Conservation (phyloP, 306 rosid species). For the Bauhinia variegata region DNA sequence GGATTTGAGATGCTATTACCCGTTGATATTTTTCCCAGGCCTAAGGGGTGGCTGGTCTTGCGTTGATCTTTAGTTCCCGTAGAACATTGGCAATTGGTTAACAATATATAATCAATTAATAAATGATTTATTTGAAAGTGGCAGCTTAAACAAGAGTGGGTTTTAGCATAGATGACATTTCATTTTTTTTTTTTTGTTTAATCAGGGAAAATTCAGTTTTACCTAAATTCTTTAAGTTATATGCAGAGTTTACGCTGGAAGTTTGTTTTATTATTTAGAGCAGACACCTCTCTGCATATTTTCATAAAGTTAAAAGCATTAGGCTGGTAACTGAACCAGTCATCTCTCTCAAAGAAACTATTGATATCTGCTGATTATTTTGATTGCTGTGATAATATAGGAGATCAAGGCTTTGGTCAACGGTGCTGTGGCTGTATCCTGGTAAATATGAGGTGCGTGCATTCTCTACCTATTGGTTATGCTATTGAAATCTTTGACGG, state of each 20-base stretch:
- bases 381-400: constrained; percentile 41
- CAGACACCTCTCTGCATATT: constrained; percentile 18
- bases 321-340: constrained; percentile 7
- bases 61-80: constrained; percentile 7
- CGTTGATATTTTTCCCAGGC: constrained; percentile 15
- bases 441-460: constrained; percentile 85
- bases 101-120: background rate
- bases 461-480: constrained; percentile 33
- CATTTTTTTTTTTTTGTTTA: background rate
- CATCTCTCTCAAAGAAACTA: constrained; percentile 13
- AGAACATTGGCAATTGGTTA: constrained; percentile 15
- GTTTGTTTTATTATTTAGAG: constrained; percentile 23
- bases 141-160: constrained; percentile 8
- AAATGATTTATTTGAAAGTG: background rate
- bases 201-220: background rate
- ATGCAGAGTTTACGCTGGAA: constrained; percentile 1
- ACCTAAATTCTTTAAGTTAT: background rate
- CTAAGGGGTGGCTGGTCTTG: constrained; percentile 1
- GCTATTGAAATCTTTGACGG: constrained; percentile 12
- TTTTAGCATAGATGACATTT: constrained; percentile 20
- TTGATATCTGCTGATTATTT: constrained; percentile 36
- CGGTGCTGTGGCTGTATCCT: constrained; percentile 89
- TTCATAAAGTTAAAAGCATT: constrained; percentile 16
- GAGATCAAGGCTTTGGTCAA: constrained; percentile 72
- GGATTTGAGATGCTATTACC: background rate